Evolutionary conservation across 331 rosid genomes (phyloP).

Genomic region (Prunus yedoensis): DNA sequence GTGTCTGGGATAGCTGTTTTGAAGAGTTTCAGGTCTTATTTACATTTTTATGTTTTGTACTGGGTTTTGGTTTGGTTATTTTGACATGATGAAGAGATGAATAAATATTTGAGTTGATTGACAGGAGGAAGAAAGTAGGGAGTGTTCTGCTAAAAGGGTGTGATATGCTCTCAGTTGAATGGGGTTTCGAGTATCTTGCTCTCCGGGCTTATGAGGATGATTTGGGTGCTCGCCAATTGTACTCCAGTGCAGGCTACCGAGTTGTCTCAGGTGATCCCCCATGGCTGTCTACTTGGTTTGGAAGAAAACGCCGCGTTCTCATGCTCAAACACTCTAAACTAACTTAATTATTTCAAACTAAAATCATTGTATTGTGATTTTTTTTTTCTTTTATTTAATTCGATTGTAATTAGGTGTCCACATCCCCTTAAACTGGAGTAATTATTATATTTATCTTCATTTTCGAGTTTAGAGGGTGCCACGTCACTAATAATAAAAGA

Average conservation of each 20-base stretch:
- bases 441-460: no score
- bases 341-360: no score
- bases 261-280: slow-evolving; percentile 71
- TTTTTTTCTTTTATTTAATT: no score
- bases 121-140: slow-evolving; percentile 78
- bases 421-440: no score
- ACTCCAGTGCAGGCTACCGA: slow-evolving; percentile 66
- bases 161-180: slow-evolving; percentile 47
- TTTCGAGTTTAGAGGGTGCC: no score
- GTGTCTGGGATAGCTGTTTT: slow-evolving; percentile 80
- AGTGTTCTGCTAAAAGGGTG: slow-evolving; percentile 68
- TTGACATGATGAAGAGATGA: no score
- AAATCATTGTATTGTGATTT: not conserved
- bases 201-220: slow-evolving; percentile 88
- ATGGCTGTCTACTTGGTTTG: slow-evolving; percentile 83
- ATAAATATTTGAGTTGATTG: no score
- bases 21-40: slow-evolving; percentile 50
- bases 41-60: no score
- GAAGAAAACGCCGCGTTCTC: slow-evolving; percentile 79
- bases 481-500: not conserved
- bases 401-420: no score
- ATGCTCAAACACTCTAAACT: slow-evolving; percentile 50
- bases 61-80: no score
- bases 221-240: slow-evolving; percentile 67
- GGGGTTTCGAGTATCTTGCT: slow-evolving; percentile 74